Conservation (phyloP, 208 protist species). For the Leishmania turanica region DNA sequence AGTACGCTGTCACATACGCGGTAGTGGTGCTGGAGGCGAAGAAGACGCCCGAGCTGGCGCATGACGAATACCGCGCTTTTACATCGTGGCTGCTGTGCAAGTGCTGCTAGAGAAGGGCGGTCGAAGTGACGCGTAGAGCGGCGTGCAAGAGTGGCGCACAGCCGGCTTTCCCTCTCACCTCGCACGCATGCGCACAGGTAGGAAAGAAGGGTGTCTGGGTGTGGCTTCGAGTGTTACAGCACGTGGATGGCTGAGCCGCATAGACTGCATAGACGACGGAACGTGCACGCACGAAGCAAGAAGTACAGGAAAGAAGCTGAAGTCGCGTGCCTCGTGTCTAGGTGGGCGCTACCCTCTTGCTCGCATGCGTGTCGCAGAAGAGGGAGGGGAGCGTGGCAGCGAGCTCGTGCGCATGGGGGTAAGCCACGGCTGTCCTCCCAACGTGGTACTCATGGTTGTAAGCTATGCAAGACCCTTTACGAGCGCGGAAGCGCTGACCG, state of each 20-base stretch:
- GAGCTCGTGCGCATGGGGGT: neutral
- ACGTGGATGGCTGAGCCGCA: neutral
- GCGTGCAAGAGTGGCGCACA: neutral
- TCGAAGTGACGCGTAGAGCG: neutral
- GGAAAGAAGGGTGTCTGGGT: neutral
- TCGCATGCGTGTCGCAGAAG: neutral
- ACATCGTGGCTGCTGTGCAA: conserved; percentile 51
- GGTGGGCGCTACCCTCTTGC: neutral
- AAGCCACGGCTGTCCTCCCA: neutral
- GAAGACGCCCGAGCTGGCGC: conserved; percentile 19
- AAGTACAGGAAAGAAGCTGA: neutral
- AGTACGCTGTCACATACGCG: conserved; percentile 18
- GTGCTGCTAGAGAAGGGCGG: conserved; percentile 9
- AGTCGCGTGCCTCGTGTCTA: neutral
- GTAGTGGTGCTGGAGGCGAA: conserved; percentile 28
- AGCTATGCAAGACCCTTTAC: neutral
- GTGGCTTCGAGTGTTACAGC: neutral
- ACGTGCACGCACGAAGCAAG: neutral
- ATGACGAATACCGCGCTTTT: conserved; percentile 39
- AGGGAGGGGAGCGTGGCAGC: neutral
- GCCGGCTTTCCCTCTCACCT: neutral
- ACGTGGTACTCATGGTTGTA: neutral
- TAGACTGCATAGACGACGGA: neutral
- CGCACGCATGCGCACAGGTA: neutral
- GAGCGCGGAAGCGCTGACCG: neutral